A percentile compares a stretch with the other conserved stretches of the same genome.
Evolutionary conservation across 345 rosid species (phyloP).

Genomic region (Hibiscus trionum): DNA sequence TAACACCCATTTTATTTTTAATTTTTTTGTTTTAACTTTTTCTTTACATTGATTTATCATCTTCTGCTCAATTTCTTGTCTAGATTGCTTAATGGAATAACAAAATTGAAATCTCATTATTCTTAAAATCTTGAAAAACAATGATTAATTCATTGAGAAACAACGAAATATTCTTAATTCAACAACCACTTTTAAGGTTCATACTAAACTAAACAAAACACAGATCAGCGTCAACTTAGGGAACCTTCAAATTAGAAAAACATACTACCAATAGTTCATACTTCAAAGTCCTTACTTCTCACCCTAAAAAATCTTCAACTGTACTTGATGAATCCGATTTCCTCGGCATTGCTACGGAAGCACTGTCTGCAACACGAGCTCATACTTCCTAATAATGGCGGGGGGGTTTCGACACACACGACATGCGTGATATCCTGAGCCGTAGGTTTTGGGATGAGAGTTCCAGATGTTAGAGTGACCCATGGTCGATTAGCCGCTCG

Average conservation of each 20-base stretch:
- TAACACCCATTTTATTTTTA: too few species aligned
- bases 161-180: neutral
- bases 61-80: too few species aligned
- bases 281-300: too few species aligned
- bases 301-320: neutral
- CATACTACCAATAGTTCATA: neutral
- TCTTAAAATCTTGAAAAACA: too few species aligned
- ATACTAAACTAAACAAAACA: neutral
- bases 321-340: constrained; percentile 13
- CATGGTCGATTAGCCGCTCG: constrained; percentile 16
- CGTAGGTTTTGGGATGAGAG: constrained; percentile 46
- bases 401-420: constrained; percentile 38
- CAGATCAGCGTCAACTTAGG: neutral
- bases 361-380: constrained; percentile 29
- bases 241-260: neutral
- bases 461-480: constrained; percentile 53
- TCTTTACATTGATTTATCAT: too few species aligned
- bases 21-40: too few species aligned
- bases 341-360: constrained; percentile 32
- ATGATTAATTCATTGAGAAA: neutral
- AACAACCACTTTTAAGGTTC: neutral
- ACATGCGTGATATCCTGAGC: constrained; percentile 52
- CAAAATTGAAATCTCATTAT: too few species aligned
- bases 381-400: constrained; percentile 33
- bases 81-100: too few species aligned